A percentile compares a stretch with the other conserved stretches of the same genome.
These are phyloP conservation scores for Diutina ranongensis DNA, from an alignment of 1,139 yeast genomes.

Conservation along the genomic window DNA sequence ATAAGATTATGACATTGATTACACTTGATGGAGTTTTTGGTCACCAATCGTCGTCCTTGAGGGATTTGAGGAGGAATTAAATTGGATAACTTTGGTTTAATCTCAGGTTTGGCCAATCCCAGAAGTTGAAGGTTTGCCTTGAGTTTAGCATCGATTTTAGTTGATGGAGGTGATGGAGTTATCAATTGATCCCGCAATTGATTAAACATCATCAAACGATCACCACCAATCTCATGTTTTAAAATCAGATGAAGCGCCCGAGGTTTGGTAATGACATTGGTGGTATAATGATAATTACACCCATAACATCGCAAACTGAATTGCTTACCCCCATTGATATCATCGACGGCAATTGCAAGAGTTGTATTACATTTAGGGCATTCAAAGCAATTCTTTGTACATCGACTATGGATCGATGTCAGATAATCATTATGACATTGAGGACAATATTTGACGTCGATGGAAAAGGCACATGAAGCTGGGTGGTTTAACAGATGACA, in stretches of 20 bases:
- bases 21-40: background rate
- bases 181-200: background rate
- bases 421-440: conserved; percentile 27
- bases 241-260: conserved; percentile 23
- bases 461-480: conserved; percentile 16
- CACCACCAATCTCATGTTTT: conserved; percentile 10
- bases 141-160: background rate
- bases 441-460: conserved; percentile 24
- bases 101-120: background rate
- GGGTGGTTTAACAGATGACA: conserved; percentile 23
- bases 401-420: conserved; percentile 13
- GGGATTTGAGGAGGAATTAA: background rate
- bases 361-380: conserved; percentile 27
- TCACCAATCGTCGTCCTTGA: background rate
- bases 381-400: conserved; percentile 27
- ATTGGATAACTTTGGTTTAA: background rate
- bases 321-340: conserved; percentile 19
- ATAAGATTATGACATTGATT: background rate
- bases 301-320: conserved; percentile 23
- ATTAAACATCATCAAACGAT: background rate
- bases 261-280: conserved; percentile 24
- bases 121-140: background rate
- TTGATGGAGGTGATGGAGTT: background rate
- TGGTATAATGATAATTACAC: conserved; percentile 20
- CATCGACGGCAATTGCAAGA: conserved; percentile 17